Base-by-base conservation (phyloP, 208 protist genomes). In the Leishmania gerbilli region DNA sequence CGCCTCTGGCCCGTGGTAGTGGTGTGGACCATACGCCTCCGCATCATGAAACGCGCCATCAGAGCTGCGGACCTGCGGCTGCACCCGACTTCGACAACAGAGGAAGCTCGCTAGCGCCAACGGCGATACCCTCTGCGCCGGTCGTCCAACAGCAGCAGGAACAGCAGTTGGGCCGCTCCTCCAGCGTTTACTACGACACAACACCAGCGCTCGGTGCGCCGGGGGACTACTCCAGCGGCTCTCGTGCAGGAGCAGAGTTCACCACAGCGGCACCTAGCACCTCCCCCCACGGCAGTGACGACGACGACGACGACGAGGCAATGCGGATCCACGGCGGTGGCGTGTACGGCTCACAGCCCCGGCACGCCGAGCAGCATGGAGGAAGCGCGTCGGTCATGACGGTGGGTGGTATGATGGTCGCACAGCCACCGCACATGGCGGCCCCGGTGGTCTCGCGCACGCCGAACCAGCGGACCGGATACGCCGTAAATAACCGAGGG, bases 371-470 rank as follows among this genome's bases (percentile, higher is more conserved):
- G 27, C 21, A 15, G 47, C 69, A 74, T 24, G 11, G 21, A 49
- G 45, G 45, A 13, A 74, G 45, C n/a, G 40, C n/a, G 5, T 55
- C 69, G 45, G 31, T 45, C 24, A 55, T 74, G 45, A 56, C 24
- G 69, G 45, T 74, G 45, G 69, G 47, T 9, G 69, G 45, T 37
- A 74, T 74, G 45, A 55, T 55, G 27, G 45, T 55, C 27, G 45
- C 69, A 55, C 69, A 74, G 69, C 69, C 69, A 21, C 69, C 40
- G 15, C 69, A 55, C 69, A 55, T 74, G 69, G 69, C 21, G 45
- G 40, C 69, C 24, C 69, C 40, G 3, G 69, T 21, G 3, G 42
- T 37, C 21, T 55, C 69, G 27, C 69, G 69, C 45, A 55, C 47
- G 31, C 45, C 47, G 45, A 74, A 55, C 69, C 69, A 19, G 27